Conservation (phyloP, 2,329 filamentous ascomycete genomes). For the Fonsecaea pedrosoi region DNA sequence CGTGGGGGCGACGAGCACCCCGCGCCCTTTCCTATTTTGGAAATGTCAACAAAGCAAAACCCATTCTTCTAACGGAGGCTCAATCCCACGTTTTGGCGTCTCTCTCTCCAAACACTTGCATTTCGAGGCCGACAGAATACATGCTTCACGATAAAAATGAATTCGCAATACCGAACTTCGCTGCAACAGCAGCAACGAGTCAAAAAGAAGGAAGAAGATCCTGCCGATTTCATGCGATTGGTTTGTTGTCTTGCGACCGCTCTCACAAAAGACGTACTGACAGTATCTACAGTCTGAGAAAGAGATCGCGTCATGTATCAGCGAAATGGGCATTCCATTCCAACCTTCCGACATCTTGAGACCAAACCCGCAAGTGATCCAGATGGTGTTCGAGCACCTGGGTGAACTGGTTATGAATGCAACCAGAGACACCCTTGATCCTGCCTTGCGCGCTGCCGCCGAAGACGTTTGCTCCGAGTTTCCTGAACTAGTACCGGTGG, state of each 20-base stretch:
- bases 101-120: neutral
- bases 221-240: constrained; percentile 64
- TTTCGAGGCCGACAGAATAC: neutral
- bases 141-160: constrained; percentile 54
- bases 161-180: constrained; percentile 56
- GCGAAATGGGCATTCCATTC: constrained; percentile 92
- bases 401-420: constrained; percentile 92
- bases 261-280: constrained; percentile 17
- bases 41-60: constrained; percentile 14
- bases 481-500: constrained; percentile 80
- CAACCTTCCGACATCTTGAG: constrained; percentile 86
- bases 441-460: constrained; percentile 89
- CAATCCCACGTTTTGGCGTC: neutral
- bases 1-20: constrained; percentile 7
- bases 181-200: constrained; percentile 54
- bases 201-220: constrained; percentile 64
- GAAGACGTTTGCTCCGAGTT: constrained; percentile 83
- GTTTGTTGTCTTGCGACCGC: constrained; percentile 47
- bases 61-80: neutral
- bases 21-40: constrained; percentile 15
- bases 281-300: constrained; percentile 63
- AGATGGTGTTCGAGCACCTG: constrained; percentile 98
- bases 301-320: constrained; percentile 96
- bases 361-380: constrained; percentile 90
- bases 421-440: constrained; percentile 90